phyloP scores from a whole-genome alignment of 345 rosid genomes.

The Anacardium occidentale region DNA sequence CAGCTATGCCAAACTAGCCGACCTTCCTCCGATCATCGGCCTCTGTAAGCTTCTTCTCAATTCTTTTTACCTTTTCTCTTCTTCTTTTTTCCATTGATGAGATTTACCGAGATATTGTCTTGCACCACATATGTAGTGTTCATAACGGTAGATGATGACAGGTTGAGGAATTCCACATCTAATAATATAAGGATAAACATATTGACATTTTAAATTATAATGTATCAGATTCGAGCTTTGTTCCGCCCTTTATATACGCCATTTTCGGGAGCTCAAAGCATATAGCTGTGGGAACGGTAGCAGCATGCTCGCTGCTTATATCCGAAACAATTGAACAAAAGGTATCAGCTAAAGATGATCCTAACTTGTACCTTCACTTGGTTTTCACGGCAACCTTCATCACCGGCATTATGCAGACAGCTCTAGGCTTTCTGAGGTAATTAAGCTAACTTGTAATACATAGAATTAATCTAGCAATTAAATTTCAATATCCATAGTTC shows the following conservation, averaged over 20 bases:
- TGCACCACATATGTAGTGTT: not conserved
- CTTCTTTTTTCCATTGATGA: no score
- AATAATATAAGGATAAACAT: no score
- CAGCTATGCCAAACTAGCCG: slow-evolving; percentile 88
- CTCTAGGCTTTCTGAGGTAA: slow-evolving; percentile 65
- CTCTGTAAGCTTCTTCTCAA: slow-evolving; percentile 47
- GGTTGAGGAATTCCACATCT: no score
- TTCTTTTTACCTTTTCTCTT: not conserved
- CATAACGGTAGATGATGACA: no score
- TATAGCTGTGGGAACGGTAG: slow-evolving; percentile 82
- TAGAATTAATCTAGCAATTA: not conserved
- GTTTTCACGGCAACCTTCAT: slow-evolving; percentile 70
- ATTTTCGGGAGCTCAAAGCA: slow-evolving; percentile 84
- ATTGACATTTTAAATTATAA: no score
- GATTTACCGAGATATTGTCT: not conserved
- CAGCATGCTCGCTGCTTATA: slow-evolving; percentile 71
- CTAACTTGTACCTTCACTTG: slow-evolving; percentile 62
- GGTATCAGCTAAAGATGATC: slow-evolving; percentile 41
- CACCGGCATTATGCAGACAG: slow-evolving; percentile 69
- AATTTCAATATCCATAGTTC: no score
- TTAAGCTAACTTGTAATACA: not conserved
- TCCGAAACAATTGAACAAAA: slow-evolving; percentile 42
- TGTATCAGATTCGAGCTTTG: slow-evolving; percentile 73
- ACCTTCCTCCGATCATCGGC: slow-evolving; percentile 78
- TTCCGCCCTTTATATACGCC: slow-evolving; percentile 77